phyloP scores from a whole-genome alignment of 129 eudicot species.

The Helichrysum umbraculigerum region DNA sequence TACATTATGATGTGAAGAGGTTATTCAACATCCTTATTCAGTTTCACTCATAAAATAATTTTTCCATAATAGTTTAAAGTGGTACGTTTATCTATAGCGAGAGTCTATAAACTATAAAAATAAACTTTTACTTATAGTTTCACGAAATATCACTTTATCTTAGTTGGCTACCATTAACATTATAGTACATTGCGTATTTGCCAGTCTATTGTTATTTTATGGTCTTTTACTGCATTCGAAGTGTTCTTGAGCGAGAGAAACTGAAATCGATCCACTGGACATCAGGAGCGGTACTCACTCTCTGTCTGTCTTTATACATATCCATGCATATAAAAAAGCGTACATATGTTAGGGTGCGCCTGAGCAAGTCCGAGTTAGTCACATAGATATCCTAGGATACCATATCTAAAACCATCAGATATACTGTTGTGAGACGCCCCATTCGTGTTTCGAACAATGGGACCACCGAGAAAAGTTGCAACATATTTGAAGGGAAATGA shows the following conservation, averaged over 20 bases:
- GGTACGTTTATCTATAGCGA: too few relatives aligned
- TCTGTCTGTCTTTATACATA: neutral
- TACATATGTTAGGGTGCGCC: neutral
- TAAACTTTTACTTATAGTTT: neutral
- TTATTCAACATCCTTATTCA: too few relatives aligned
- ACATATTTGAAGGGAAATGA: too few relatives aligned
- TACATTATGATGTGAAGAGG: too few relatives aligned
- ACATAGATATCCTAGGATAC: too few relatives aligned
- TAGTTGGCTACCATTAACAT: neutral
- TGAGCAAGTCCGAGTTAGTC: neutral
- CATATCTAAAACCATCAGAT: too few relatives aligned
- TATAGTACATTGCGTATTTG: constrained; percentile 1
- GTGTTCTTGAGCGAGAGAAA: constrained; percentile 73
- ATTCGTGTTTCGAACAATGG: too few relatives aligned
- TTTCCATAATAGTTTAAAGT: too few relatives aligned
- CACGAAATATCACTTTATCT: neutral
- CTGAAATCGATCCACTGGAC: constrained; percentile 80
- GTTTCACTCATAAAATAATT: too few relatives aligned
- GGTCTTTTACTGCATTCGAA: constrained; percentile 41
- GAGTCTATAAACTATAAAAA: too few relatives aligned
- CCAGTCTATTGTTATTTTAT: constrained; percentile 6
- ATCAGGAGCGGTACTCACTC: constrained; percentile 71
- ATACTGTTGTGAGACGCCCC: too few relatives aligned
- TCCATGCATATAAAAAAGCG: neutral
- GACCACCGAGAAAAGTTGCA: too few relatives aligned